Evolutionary conservation across 2,329 filamentous ascomycete genomes (phyloP), one percentile per base, ranked within the genome.

Genomic region (Cadophora luteo-olivacea): DNA sequence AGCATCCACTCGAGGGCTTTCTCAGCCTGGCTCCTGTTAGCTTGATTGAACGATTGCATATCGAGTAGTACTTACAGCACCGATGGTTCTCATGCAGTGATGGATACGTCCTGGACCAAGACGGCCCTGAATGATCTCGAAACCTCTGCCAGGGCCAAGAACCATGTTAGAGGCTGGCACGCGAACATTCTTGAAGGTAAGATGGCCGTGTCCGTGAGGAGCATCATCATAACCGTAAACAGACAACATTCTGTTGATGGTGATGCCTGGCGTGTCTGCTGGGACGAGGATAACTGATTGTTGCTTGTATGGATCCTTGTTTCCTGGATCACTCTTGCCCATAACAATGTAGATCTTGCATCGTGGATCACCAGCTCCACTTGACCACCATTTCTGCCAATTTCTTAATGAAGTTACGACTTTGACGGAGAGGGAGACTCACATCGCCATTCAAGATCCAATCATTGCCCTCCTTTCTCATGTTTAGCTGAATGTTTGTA

Each of bases 211-310:
- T 66, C 96, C 96, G 80, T 99, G 96, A 2, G 96, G 96, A n/a
- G 96, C 96, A 76, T 99, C 96, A 79, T 98, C 96, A 82, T 94
- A 98, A 68, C 96, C 96, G 81, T 97, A 97, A 72, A 98, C 95
- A 62, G 86, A 91, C 66, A 99, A 85, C 93, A 97, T 97, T 74
- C 96, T 91, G 81, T 97, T 88, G 75, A 98, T 91, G n/a, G 89
- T 97, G 77, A 98, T 91, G 67, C 96, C 96, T 24, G 92, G 91
- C 1, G 92, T 89, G 72, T 87, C 85, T 22, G 92, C 88, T 1
- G 94, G 93, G 19, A 98, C 96, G 33, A 98, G 85, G 61, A 98
- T 87, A 70, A 99, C 94, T 32, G 94, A 97, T 81, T 98, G 96
- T 78, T 97, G 94, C 77, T 87, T 88, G 86, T 98, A 97, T 25